Evolutionary conservation across 2,329 filamentous ascomycete genomes (phyloP).

Genomic region (Uncinocarpus reesii): DNA sequence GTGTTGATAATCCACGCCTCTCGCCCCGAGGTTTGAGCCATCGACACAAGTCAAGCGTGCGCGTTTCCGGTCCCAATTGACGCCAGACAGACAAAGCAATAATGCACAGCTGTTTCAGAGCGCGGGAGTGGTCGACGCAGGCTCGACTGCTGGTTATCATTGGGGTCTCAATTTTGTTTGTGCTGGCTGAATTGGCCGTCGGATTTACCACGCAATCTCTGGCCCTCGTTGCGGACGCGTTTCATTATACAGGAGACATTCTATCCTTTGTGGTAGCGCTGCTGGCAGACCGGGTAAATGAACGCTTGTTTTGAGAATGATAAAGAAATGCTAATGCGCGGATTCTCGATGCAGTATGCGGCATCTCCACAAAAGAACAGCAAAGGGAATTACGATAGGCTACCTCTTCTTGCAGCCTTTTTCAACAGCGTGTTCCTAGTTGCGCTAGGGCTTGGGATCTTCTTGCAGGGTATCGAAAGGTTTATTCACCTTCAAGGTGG

Average conservation of each 20-base stretch:
- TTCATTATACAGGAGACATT: conserved; percentile 56
- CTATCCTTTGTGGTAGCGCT: conserved; percentile 15
- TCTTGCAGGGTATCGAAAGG: conserved; percentile 62
- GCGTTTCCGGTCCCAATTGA: too few relatives aligned
- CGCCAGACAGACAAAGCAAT: neutral
- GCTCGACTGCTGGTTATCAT: conserved; percentile 15
- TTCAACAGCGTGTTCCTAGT: conserved; percentile 70
- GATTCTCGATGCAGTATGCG: conserved; percentile 1
- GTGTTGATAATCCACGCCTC: too few relatives aligned
- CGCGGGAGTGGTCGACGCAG: conserved; percentile 8
- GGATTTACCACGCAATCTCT: conserved; percentile 62
- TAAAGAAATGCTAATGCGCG: neutral
- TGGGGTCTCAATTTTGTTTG: conserved; percentile 13
- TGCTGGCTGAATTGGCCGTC: conserved; percentile 33
- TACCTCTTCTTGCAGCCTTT: conserved; percentile 37
- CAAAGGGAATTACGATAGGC: conserved; percentile 5
- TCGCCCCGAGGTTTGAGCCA: too few relatives aligned
- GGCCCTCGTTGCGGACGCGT: conserved; percentile 64
- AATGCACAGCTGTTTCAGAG: neutral
- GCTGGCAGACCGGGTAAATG: conserved; percentile 14
- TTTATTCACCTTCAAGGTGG: conserved; percentile 50
- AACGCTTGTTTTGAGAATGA: neutral
- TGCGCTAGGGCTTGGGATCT: conserved; percentile 60
- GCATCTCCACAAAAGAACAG: conserved; percentile 3
- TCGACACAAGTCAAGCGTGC: too few relatives aligned